A percentile compares a stretch with the other conserved stretches of the same genome.
These are phyloP conservation scores for Lodderomyces margitis DNA, from an alignment of 1,139 yeast genomes.

Conservation along the genomic window DNA sequence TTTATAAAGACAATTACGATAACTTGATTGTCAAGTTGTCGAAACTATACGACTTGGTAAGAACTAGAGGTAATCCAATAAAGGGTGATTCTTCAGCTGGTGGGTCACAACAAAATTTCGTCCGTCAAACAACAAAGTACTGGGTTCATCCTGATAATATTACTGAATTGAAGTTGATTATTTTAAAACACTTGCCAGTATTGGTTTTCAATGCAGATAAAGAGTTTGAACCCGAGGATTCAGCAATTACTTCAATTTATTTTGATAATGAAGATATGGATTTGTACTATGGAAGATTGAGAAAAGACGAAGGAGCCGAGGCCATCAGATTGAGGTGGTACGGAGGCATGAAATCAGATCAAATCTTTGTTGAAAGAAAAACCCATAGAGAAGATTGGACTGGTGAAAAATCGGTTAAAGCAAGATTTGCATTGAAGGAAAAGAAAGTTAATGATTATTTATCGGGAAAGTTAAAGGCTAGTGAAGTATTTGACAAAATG, in stretches of 20 bases:
- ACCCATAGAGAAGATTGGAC: slow-evolving; percentile 99
- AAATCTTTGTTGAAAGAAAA: slow-evolving; percentile 92
- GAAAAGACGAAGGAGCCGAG: slow-evolving; percentile 98
- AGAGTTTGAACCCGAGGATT: slow-evolving; percentile 91
- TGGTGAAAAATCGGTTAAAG: slow-evolving; percentile 97
- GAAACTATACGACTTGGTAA: slow-evolving; percentile 83
- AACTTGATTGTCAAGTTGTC: slow-evolving; percentile 84
- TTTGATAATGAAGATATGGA: slow-evolving; percentile 89
- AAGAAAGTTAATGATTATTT: slow-evolving; percentile 83
- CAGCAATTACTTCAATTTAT: slow-evolving; percentile 95
- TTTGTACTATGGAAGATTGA: slow-evolving; percentile 86
- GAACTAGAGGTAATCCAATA: slow-evolving; percentile 94
- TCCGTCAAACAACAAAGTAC: slow-evolving; percentile 95
- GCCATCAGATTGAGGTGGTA: slow-evolving; percentile 98
- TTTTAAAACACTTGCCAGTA: slow-evolving; percentile 92
- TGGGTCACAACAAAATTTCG: slow-evolving; percentile 95
- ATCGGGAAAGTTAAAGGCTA: slow-evolving; percentile 80
- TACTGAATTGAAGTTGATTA: slow-evolving; percentile 91
- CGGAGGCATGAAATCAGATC: slow-evolving; percentile 94
- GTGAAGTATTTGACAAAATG: slow-evolving; percentile 87
- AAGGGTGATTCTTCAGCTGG: slow-evolving; percentile 95
- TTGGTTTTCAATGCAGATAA: slow-evolving; percentile 93
- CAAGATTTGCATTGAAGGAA: slow-evolving; percentile 89
- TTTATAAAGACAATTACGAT: slow-evolving; percentile 93
- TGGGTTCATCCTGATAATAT: slow-evolving; percentile 99